A percentile compares a stretch with the other conserved stretches of the same genome.
Evolutionary conservation across 2,329 filamentous ascomycete genomes (phyloP).

Genomic region (Aureobasidium melanogenum): DNA sequence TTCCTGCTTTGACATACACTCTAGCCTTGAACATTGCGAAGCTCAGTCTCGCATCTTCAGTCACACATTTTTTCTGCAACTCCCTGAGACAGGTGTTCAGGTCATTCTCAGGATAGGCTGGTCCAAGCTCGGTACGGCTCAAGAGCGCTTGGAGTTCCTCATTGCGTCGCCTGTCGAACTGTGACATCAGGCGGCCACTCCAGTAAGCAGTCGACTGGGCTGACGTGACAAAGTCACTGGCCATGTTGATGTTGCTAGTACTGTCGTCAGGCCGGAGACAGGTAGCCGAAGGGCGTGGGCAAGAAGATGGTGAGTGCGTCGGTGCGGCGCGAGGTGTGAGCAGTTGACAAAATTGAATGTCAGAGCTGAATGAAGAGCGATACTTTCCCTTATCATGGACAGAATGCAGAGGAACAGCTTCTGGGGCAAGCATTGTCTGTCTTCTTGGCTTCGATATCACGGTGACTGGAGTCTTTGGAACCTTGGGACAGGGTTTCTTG

Average conservation of each 20-base stretch:
- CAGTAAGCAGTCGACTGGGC: conserved; percentile 2
- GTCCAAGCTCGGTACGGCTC: not conserved
- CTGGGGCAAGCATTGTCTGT: not conserved
- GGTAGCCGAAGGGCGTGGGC: not conserved
- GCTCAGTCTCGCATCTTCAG: not conserved
- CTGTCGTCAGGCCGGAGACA: not conserved
- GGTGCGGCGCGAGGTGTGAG: not conserved
- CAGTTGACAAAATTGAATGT: not conserved
- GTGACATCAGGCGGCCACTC: conserved; percentile 5
- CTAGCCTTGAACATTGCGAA: conserved; percentile 9
- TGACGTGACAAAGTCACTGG: not conserved
- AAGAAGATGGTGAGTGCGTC: not conserved
- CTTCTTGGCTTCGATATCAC: not conserved
- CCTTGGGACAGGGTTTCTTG: not conserved
- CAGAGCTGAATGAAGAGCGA: not conserved
- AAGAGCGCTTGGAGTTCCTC: not conserved
- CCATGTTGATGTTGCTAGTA: not conserved
- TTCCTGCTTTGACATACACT: not conserved
- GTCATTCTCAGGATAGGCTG: not conserved
- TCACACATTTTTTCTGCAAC: conserved; percentile 1
- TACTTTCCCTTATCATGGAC: not conserved
- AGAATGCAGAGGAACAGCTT: not conserved
- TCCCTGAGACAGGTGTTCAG: not conserved
- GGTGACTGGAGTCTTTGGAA: not conserved
- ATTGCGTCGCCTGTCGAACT: conserved; percentile 1